phyloP scores from a whole-genome alignment of 2,329 filamentous ascomycete genomes.

The Pseudofabraea citricarpa region DNA sequence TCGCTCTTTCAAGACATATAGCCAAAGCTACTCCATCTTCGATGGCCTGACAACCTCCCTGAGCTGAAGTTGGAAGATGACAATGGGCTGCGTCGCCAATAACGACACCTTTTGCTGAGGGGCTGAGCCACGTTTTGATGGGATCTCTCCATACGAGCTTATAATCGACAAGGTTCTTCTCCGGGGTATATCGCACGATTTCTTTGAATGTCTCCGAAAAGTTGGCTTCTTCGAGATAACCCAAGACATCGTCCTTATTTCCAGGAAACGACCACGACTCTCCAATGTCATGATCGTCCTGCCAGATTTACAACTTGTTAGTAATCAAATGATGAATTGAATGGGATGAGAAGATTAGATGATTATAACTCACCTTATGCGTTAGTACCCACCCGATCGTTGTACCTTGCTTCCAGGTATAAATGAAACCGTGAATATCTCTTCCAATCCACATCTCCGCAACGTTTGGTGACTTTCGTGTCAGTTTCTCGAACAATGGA shows the following conservation, averaged over 20 bases:
- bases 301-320: too few species aligned
- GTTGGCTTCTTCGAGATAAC: neutral
- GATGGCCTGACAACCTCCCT: conserved; percentile 46
- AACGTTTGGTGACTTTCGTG: neutral
- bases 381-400: neutral
- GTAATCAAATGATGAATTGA: too few species aligned
- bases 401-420: neutral
- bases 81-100: conserved; percentile 63
- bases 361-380: conserved; percentile 1
- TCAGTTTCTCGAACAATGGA: neutral
- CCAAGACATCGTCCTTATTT: neutral
- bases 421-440: neutral
- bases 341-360: too few species aligned
- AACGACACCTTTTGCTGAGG: neutral
- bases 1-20: conserved; percentile 18
- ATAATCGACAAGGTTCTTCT: neutral
- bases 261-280: neutral
- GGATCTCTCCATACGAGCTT: conserved; percentile 4
- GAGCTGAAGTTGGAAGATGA: conserved; percentile 63
- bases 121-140: neutral
- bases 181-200: neutral
- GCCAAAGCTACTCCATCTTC: conserved; percentile 30
- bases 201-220: neutral
- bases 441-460: neutral
- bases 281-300: neutral